Conservation (phyloP, 306 rosid species). For the Prunus davidiana region DNA sequence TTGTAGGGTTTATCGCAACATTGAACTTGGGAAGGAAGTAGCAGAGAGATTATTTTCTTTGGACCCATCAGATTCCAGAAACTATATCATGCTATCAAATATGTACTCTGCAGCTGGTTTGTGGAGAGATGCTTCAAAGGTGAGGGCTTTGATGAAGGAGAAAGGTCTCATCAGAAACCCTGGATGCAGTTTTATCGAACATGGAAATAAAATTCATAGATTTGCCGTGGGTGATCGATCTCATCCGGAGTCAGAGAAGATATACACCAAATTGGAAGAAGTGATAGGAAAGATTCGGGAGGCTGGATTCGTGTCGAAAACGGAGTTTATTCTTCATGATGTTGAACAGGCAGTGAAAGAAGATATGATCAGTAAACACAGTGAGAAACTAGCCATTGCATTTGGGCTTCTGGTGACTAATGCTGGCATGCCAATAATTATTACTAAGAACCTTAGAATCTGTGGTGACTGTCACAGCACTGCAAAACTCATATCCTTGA, state of each 20-base stretch:
- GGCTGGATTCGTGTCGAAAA: conserved; percentile 59
- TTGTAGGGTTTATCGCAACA: conserved; percentile 58
- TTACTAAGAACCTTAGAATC: conserved; percentile 67
- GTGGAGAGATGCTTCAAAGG: conserved; percentile 68
- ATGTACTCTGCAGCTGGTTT: conserved; percentile 60
- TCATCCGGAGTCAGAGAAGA: conserved; percentile 58
- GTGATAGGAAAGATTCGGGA: conserved; percentile 41
- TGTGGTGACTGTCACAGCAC: conserved; percentile 70
- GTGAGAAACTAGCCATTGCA: conserved; percentile 83
- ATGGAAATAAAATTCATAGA: conserved; percentile 46
- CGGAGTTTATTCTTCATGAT: conserved; percentile 60
- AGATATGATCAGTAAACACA: conserved; percentile 65
- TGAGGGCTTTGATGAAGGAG: conserved; percentile 63
- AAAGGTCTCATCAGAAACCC: conserved; percentile 45
- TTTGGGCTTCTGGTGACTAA: conserved; percentile 62
- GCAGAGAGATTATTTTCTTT: conserved; percentile 55
- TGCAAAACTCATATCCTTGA: conserved; percentile 51
- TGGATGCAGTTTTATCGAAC: conserved; percentile 66
- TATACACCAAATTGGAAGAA: conserved; percentile 57
- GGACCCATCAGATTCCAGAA: conserved; percentile 61
- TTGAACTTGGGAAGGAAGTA: conserved; percentile 61
- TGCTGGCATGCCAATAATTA: conserved; percentile 39
- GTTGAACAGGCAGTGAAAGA: conserved; percentile 62
- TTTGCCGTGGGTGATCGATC: conserved; percentile 61
- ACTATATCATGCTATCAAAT: conserved; percentile 68